Evolutionary conservation across 495 filamentous ascomycete species (phyloP).

Genomic region (Xylaria sp.): DNA sequence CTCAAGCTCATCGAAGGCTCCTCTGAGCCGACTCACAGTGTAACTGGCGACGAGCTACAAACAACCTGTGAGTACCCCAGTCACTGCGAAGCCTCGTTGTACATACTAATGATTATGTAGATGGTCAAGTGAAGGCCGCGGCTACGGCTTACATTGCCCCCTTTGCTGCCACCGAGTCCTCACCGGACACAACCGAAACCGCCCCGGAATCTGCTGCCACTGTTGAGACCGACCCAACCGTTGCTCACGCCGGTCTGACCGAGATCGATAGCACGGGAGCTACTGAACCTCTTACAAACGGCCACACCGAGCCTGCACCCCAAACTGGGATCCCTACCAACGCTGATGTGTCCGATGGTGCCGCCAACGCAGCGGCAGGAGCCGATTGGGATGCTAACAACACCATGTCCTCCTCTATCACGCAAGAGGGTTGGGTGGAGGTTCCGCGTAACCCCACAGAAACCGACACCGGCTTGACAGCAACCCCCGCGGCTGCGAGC

Average conservation of each 20-base stretch:
- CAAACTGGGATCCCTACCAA: conserved; percentile 51
- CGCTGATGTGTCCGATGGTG: conserved; percentile 63
- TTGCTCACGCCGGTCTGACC: conserved; percentile 77
- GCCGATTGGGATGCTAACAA: conserved; percentile 68
- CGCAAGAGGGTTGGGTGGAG: conserved; percentile 74
- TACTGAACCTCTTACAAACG: conserved; percentile 53
- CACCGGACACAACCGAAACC: conserved; percentile 42
- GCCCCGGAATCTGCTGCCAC: conserved; percentile 49
- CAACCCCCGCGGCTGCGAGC: conserved; percentile 61
- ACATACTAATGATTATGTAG: conserved; percentile 53
- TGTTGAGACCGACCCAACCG: conserved; percentile 74
- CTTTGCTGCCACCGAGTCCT: conserved; percentile 51
- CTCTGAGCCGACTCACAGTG: conserved; percentile 72
- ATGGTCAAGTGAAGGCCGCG: conserved; percentile 70
- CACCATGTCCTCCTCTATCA: conserved; percentile 57
- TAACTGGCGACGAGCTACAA: conserved; percentile 67
- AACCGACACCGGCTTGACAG: conserved; percentile 70
- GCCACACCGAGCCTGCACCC: conserved; percentile 56
- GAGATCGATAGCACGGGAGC: conserved; percentile 61
- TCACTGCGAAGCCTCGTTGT: background rate
- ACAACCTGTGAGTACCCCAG: conserved; percentile 72
- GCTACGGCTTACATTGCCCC: conserved; percentile 57
- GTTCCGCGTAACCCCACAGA: conserved; percentile 75
- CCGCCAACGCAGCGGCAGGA: conserved; percentile 72
- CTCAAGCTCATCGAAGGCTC: conserved; percentile 83